These are phyloP conservation scores for Guillardia theta DNA, from an alignment of 78 protist genomes.

Conservation along the genomic window DNA sequence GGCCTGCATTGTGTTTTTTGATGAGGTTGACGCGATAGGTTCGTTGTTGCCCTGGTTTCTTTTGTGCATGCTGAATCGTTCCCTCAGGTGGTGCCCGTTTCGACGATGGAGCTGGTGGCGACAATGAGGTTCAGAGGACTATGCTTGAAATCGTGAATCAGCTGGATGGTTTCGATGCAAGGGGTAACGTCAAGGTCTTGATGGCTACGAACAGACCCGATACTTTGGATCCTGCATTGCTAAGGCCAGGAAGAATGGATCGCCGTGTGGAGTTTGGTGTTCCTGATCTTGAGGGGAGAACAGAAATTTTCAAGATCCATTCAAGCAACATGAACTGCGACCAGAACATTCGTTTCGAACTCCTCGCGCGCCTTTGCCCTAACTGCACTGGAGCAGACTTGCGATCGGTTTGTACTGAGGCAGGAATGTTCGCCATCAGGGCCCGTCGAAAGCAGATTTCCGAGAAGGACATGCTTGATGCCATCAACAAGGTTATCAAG, in stretches of 20 bases:
- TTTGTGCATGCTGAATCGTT: neutral
- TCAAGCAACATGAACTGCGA: slow-evolving; percentile 82
- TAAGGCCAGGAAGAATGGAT: slow-evolving; percentile 98
- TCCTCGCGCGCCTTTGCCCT: slow-evolving; percentile 98
- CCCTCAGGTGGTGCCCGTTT: slow-evolving; percentile 76
- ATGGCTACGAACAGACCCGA: slow-evolving; percentile 99
- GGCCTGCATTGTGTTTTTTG: slow-evolving; percentile 98
- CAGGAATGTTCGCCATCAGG: slow-evolving; percentile 92
- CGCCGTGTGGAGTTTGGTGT: slow-evolving; percentile 95
- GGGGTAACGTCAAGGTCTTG: slow-evolving; percentile 98
- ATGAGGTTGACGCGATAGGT: slow-evolving; percentile 99
- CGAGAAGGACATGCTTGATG: slow-evolving; percentile 97
- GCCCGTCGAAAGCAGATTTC: slow-evolving; percentile 81
- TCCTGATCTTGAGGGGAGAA: slow-evolving; percentile 93
- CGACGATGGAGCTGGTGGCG: slow-evolving; percentile 97
- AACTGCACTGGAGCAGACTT: slow-evolving; percentile 91
- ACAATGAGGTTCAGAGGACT: slow-evolving; percentile 99
- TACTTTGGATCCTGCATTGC: slow-evolving; percentile 98
- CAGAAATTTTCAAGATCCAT: slow-evolving; percentile 46
- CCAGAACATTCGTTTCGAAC: slow-evolving; percentile 95
- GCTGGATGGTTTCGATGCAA: slow-evolving; percentile 98
- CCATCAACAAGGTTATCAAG: slow-evolving; percentile 99
- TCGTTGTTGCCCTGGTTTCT: slow-evolving; percentile 7
- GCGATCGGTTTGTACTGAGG: slow-evolving; percentile 81
- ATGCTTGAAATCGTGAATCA: slow-evolving; percentile 99